Evolutionary conservation across 352 stramenopile genomes (phyloP), one percentile per base, ranked within the genome.

Genomic region (Thraustochytrium striatum): DNA sequence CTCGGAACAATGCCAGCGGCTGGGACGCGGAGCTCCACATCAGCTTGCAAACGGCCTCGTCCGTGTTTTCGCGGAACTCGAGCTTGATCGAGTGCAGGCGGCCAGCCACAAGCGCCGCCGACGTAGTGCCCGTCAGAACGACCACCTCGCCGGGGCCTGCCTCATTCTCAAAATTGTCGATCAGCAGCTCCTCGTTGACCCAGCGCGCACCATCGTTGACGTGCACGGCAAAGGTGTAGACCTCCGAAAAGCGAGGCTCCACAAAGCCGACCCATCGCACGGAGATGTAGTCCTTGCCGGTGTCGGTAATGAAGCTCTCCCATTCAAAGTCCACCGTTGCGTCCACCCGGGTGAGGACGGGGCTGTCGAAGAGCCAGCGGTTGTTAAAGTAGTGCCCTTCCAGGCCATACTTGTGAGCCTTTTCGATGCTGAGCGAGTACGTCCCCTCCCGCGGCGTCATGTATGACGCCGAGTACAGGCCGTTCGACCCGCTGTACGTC

Each of bases 341-440:
- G 81, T 98, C 94, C 1, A 98, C 83, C 21, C 93, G 88, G 50
- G 88, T 88, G 0, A 96, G 44, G 32, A 90, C 87, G 3, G 93
- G 88, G 3, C 86, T 85, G 11, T 91, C 92, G 59, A 94, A 92
- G 30, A 97, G 85, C 94, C 94, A 98, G 0, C 93, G 88, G 82
- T 98, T 98, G 82, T 95, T 97, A 79, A 95, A 98, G 83, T 98
- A 98, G 79, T 91, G 87, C 0, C 91, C 94, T 3, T 88, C 39
- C 1, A 98, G 86, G 2, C 95, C 65, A 61, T 38, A 25, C 1
- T 19, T 38, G 25, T 58, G 58, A 11, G 41, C 65, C 19, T 32
- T 5, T 16, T 38, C 39, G 21, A 75, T 38, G 9, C 36, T 43
- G 8, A 75, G 65, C 39, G 44, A 58, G 30, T 75, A 75, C n/a